phyloP scores from a whole-genome alignment of 495 filamentous ascomycete species.

The Hypomontagnella monticulosa region DNA sequence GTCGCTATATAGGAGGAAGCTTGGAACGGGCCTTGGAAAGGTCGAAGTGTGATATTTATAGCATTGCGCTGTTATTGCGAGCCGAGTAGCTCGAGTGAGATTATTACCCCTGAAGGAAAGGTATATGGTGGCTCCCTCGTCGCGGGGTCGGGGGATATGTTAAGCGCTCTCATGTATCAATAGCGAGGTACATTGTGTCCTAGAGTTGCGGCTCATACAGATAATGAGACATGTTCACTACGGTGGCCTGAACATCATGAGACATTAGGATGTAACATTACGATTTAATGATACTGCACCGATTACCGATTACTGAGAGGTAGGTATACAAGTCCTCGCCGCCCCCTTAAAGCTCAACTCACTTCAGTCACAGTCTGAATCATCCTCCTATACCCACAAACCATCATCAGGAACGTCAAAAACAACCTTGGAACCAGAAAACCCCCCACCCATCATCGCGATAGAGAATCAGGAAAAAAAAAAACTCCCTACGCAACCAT shows the following conservation, averaged over 20 bases:
- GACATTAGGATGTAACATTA: conserved; percentile 6
- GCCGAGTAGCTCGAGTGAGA: not conserved
- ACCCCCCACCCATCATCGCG: no score
- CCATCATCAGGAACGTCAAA: no score
- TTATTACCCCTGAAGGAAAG: not conserved
- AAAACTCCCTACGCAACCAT: no score
- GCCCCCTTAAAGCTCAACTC: not conserved
- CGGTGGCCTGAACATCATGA: not conserved
- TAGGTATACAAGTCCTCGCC: not conserved
- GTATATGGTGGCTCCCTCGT: not conserved
- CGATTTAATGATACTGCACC: conserved; percentile 27
- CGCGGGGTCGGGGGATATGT: not conserved
- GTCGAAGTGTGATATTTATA: not conserved
- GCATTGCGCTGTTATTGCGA: not conserved
- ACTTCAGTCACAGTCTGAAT: not conserved
- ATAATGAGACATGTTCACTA: conserved; percentile 13
- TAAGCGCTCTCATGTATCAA: conserved; percentile 1
- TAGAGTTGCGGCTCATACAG: not conserved
- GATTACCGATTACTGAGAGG: not conserved
- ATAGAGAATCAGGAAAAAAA: no score
- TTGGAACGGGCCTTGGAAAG: no score
- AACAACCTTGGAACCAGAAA: no score
- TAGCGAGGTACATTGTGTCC: not conserved
- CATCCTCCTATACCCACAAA: no score
- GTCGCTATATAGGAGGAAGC: not conserved